phyloP scores from a whole-genome alignment of 129 eudicot species.

The Helichrysum umbraculigerum region DNA sequence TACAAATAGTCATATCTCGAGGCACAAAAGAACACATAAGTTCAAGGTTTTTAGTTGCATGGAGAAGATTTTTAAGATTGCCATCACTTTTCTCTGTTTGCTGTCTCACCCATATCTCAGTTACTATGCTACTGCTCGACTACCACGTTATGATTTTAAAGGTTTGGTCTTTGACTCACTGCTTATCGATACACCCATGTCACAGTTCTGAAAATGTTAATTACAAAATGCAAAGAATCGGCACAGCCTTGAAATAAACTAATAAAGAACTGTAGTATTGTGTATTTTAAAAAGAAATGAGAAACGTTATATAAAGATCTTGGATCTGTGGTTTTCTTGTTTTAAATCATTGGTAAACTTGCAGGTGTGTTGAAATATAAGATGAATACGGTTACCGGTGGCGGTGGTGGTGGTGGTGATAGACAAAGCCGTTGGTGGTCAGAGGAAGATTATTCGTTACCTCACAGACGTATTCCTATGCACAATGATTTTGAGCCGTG shows the following conservation, averaged over 20 bases:
- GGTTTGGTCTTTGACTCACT: conserved; percentile 18
- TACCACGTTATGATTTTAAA: conserved; percentile 11
- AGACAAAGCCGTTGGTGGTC: conserved; percentile 34
- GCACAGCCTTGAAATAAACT: no score
- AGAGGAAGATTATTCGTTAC: conserved; percentile 48
- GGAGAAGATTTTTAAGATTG: conserved; percentile 41
- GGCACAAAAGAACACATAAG: neutral
- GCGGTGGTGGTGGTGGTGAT: conserved; percentile 9
- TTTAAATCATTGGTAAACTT: neutral
- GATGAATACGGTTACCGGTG: conserved; percentile 1
- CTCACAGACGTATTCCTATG: conserved; percentile 45
- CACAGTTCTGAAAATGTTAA: neutral
- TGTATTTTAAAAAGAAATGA: neutral
- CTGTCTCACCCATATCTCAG: conserved; percentile 22
- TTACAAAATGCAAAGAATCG: neutral
- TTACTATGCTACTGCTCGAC: conserved; percentile 2
- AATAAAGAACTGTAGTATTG: neutral
- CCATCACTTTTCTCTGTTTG: conserved; percentile 34
- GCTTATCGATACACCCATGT: neutral
- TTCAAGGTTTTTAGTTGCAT: conserved; percentile 19
- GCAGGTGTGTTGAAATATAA: conserved; percentile 28
- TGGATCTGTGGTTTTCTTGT: neutral
- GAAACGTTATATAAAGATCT: neutral
- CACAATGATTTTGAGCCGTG: conserved; percentile 47
- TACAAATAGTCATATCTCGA: conserved; percentile 18